A percentile compares a stretch with the other conserved stretches of the same genome.
These are phyloP conservation scores for Hyparrhenia diplandra DNA, from an alignment of 176 grass and related monocot genomes.

Conservation along the genomic window DNA sequence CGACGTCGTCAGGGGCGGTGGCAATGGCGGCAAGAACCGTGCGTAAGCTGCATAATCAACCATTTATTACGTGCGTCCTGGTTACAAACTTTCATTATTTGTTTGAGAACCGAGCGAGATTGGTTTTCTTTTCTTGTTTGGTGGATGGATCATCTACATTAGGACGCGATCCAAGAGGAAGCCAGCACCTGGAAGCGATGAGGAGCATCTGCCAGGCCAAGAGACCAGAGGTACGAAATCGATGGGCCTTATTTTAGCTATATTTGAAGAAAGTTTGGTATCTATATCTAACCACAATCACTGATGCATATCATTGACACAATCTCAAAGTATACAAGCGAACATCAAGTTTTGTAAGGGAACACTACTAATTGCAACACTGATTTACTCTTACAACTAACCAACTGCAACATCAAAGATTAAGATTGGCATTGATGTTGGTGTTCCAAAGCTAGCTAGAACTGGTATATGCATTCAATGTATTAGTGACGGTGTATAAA, in stretches of 20 bases:
- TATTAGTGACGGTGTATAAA: neutral
- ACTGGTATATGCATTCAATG: neutral
- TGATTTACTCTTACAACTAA: neutral
- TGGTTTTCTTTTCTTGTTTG: neutral
- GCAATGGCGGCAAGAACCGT: conserved; percentile 31
- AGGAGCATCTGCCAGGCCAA: conserved; percentile 75
- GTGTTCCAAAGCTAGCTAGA: conserved; percentile 4
- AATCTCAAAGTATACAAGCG: neutral
- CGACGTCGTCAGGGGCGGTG: conserved; percentile 28
- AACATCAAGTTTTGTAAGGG: neutral
- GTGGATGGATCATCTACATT: neutral
- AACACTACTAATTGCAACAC: neutral
- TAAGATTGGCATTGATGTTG: neutral
- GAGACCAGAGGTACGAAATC: conserved; percentile 65
- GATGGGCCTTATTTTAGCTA: neutral
- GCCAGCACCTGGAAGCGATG: conserved; percentile 53
- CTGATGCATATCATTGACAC: too few relatives aligned
- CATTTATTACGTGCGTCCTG: neutral
- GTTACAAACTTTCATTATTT: neutral
- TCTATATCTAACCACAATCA: neutral
- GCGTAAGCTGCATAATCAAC: conserved; percentile 8
- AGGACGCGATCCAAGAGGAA: conserved; percentile 40
- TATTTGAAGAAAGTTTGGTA: neutral
- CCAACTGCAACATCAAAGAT: neutral
- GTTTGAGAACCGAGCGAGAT: neutral